These are phyloP conservation scores for Leersia perrieri DNA, from an alignment of 176 grass and related monocot genomes.

Conservation along the genomic window DNA sequence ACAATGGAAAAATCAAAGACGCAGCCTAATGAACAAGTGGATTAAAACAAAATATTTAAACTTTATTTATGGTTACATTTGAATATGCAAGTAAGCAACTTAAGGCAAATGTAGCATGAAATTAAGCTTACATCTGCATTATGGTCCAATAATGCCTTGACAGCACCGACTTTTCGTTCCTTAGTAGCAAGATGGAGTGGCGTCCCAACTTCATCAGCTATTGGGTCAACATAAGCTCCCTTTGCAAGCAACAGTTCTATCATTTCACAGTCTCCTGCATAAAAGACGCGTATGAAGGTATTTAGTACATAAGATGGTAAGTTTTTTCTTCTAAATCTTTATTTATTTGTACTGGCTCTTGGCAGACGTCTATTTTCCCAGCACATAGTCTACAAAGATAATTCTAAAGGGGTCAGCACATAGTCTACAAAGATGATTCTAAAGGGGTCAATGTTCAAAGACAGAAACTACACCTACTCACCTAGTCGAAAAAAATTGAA, in stretches of 20 bases:
- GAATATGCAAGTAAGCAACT: background rate
- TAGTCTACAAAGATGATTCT: background rate
- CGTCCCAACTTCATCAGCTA: slow-evolving; percentile 14
- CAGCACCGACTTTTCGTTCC: background rate
- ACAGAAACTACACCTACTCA: background rate
- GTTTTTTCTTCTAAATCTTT: background rate
- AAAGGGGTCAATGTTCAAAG: background rate
- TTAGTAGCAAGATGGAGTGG: slow-evolving; percentile 22
- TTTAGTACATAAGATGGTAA: background rate
- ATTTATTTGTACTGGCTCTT: background rate
- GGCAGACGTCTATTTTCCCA: background rate
- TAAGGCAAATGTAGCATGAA: background rate
- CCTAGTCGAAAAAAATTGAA: background rate
- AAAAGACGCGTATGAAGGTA: background rate
- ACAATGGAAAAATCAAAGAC: no score
- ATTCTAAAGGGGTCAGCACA: background rate
- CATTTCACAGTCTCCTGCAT: slow-evolving; percentile 18
- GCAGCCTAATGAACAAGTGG: background rate
- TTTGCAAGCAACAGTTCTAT: slow-evolving; percentile 20
- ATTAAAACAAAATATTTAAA: background rate
- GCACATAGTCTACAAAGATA: background rate
- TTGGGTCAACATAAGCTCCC: slow-evolving; percentile 16
- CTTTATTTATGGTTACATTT: background rate
- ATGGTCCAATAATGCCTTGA: slow-evolving; percentile 33
- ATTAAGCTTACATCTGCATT: slow-evolving; percentile 26